Conservation (phyloP, 2,329 filamentous ascomycete genomes). For the Helminthosporium solani region DNA sequence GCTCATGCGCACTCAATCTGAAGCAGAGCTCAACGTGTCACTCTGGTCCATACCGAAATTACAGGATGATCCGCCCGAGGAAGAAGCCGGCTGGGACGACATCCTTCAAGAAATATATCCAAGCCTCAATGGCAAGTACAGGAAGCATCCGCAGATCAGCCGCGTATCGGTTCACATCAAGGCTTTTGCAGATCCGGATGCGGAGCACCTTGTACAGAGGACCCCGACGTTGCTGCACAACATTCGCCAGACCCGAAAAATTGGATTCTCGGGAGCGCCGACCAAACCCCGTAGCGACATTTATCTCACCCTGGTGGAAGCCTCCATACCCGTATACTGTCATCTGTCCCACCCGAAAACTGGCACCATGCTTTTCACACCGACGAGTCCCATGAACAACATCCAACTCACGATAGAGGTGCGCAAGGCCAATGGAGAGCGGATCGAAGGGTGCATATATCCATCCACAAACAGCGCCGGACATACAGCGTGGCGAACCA, state of each 20-base stretch:
- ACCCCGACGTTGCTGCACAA: slow-evolving; percentile 86
- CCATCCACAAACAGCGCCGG: slow-evolving; percentile 77
- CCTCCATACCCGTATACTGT: slow-evolving; percentile 69
- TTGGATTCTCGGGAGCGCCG: slow-evolving; percentile 91
- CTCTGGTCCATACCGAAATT: slow-evolving; percentile 67
- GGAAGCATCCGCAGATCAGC: slow-evolving; percentile 70
- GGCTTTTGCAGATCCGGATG: slow-evolving; percentile 74
- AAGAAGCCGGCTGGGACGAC: slow-evolving; percentile 68
- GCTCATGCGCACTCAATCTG: slow-evolving; percentile 69
- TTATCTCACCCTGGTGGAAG: slow-evolving; percentile 81
- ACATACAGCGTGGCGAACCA: slow-evolving; percentile 84
- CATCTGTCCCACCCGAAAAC: slow-evolving; percentile 69
- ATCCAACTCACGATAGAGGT: slow-evolving; percentile 90
- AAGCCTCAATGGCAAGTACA: slow-evolving; percentile 71
- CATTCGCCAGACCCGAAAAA: slow-evolving; percentile 77
- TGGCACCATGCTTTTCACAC: slow-evolving; percentile 73
- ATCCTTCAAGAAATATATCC: slow-evolving; percentile 65
- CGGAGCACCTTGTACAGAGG: slow-evolving; percentile 76
- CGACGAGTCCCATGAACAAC: slow-evolving; percentile 66
- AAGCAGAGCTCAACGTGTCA: slow-evolving; percentile 72
- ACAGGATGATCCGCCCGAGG: slow-evolving; percentile 44
- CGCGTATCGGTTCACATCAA: slow-evolving; percentile 77
- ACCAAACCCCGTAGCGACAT: slow-evolving; percentile 90
- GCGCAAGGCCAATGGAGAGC: slow-evolving; percentile 72
- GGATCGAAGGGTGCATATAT: slow-evolving; percentile 85